Conservation (phyloP, 441 rosid species). For the Brassica balearica region DNA sequence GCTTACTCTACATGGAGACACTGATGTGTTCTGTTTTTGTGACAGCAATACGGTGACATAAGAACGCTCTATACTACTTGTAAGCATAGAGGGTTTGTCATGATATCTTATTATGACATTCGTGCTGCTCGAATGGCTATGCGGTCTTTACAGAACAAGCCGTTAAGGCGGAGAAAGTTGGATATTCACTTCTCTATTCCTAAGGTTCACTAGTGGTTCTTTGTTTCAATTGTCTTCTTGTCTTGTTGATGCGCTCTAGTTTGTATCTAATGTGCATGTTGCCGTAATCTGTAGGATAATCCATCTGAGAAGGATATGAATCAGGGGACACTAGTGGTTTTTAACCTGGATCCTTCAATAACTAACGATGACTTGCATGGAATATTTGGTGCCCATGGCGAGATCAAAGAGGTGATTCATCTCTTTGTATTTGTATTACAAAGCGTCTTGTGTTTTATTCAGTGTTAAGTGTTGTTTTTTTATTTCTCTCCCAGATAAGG, state of each 20-base stretch:
- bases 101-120: slow-evolving; percentile 98
- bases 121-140: slow-evolving; percentile 97
- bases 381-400: slow-evolving; percentile 96
- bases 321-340: slow-evolving; percentile 97
- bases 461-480: slow-evolving; percentile 24
- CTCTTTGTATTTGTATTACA: background rate
- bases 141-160: slow-evolving; percentile 94
- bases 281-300: slow-evolving; percentile 71
- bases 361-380: slow-evolving; percentile 91
- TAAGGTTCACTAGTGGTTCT: slow-evolving; percentile 58
- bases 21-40: slow-evolving; percentile 27
- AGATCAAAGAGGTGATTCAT: slow-evolving; percentile 90
- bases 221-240: background rate
- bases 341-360: slow-evolving; percentile 95
- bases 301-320: slow-evolving; percentile 99
- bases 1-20: background rate
- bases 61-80: slow-evolving; percentile 97
- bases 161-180: slow-evolving; percentile 88
- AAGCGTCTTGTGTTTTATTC: background rate
- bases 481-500: slow-evolving; percentile 70
- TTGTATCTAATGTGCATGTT: slow-evolving; percentile 12
- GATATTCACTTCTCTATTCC: slow-evolving; percentile 99
- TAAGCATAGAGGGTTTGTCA: slow-evolving; percentile 98
- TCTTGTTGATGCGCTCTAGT: background rate
- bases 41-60: slow-evolving; percentile 97